These are phyloP conservation scores for Phytophthora hibernalis DNA, from an alignment of 352 stramenopile species.

Conservation along the genomic window DNA sequence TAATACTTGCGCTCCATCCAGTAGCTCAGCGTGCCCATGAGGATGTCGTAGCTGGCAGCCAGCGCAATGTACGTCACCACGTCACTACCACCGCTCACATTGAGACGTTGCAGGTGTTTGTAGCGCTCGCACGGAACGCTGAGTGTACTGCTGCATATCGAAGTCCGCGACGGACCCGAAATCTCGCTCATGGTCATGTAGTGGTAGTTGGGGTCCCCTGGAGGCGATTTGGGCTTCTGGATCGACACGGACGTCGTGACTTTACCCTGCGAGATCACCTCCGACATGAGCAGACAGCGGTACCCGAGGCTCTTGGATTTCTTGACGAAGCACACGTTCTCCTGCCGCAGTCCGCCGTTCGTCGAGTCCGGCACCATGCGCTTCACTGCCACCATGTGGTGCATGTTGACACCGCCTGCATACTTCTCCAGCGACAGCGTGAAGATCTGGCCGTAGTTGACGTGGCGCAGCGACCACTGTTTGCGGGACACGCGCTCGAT, in stretches of 20 bases:
- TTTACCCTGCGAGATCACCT: slow-evolving; percentile 83
- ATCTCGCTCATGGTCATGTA: slow-evolving; percentile 86
- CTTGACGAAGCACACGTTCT: slow-evolving; percentile 85
- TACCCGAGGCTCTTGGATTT: slow-evolving; percentile 77
- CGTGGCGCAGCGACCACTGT: slow-evolving; percentile 72
- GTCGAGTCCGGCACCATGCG: slow-evolving; percentile 60
- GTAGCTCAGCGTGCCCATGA: slow-evolving; percentile 71
- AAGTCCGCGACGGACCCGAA: slow-evolving; percentile 59
- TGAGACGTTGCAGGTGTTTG: slow-evolving; percentile 79
- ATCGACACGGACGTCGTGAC: slow-evolving; percentile 81
- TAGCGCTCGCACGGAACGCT: slow-evolving; percentile 68
- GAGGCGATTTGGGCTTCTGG: slow-evolving; percentile 57
- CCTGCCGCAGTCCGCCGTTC: slow-evolving; percentile 63
- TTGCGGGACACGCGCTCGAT: slow-evolving; percentile 78
- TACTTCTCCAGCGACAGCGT: slow-evolving; percentile 77
- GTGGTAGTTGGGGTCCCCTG: slow-evolving; percentile 63
- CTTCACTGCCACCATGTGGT: slow-evolving; percentile 83
- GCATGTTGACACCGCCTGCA: slow-evolving; percentile 51
- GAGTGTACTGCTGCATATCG: slow-evolving; percentile 78
- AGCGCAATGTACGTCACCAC: slow-evolving; percentile 77
- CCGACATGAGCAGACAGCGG: slow-evolving; percentile 79
- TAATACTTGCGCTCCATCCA: slow-evolving; percentile 83
- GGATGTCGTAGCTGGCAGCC: slow-evolving; percentile 80
- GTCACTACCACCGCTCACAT: slow-evolving; percentile 78
- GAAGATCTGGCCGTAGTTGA: slow-evolving; percentile 67